Evolutionary conservation across 257 asterid species (phyloP), one percentile per base, ranked within the genome.

Genomic region (Asclepias syriaca): DNA sequence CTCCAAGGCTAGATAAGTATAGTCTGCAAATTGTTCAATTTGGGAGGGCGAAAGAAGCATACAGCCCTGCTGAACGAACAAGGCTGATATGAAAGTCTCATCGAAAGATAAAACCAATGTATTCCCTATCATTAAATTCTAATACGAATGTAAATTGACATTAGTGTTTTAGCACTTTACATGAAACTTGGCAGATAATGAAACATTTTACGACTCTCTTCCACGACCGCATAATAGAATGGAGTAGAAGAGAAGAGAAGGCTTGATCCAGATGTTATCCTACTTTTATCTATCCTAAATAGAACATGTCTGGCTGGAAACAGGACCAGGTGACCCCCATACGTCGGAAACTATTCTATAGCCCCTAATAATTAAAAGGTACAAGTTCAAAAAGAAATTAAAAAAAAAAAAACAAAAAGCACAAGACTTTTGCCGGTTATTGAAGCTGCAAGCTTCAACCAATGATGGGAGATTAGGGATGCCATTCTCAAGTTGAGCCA

Each of bases 211-310:
- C 77, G 39, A 13, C 61, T 64, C 65, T 37, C 71, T 61, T 68
- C 70, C 61, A 58, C 68, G 40, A 16, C 57, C 54, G 18, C 65
- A 14, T 13, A 46, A 56, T 37, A 48, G 29, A 22, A 58, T 53
- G 18, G 21, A 3, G 13, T 43, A 43, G 65, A n/a, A 21, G 34
- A 51, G 55, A n/a, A 72, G 71, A 63, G 63, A 72, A 72, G 5
- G 40, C 48, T 40, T 2, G 69, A 37, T 13, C 18, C 8, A 63
- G 19, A 65, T 40, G 45, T 65, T 39, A 53, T 69, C 54, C 78
- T 75, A 68, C 74, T 60, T 57, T 34, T 59, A 75, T 61, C 48
- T 61, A 50, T 22, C 76, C 49, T 14, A 48, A 68, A 46, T 45
- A 68, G n/a, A 69, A 75, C 63, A 59, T 60, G 54, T 45, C 37